phyloP scores from a whole-genome alignment of 805 yeast genomes.

The Myxozyma lipomycoides region DNA sequence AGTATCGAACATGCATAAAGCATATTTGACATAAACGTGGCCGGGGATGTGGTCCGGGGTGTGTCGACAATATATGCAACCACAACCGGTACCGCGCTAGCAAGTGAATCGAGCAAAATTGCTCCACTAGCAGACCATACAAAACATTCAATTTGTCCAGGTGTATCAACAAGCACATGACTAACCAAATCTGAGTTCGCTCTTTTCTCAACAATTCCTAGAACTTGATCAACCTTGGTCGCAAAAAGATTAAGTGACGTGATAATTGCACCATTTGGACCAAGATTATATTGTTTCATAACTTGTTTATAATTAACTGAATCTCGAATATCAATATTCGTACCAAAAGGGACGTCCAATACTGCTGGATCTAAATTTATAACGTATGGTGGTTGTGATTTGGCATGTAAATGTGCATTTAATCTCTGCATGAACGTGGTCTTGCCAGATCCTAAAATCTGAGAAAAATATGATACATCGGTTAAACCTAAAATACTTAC shows the following conservation, averaged over 20 bases:
- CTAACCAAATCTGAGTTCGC: conserved; percentile 38
- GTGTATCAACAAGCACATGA: conserved; percentile 85
- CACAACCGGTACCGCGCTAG: conserved; percentile 91
- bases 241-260: conserved; percentile 88
- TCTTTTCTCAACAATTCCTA: conserved; percentile 77
- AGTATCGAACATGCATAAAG: conserved; percentile 94
- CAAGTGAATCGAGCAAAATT: conserved; percentile 93
- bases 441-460: conserved; percentile 65
- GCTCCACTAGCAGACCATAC: conserved; percentile 95
- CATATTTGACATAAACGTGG: conserved; percentile 98
- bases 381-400: conserved; percentile 74
- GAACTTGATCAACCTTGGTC: conserved; percentile 94
- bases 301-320: conserved; percentile 93
- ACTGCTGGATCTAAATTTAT: conserved; percentile 97
- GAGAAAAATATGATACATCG: background rate
- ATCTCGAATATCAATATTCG: conserved; percentile 93
- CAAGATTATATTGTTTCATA: conserved; percentile 90
- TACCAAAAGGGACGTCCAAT: conserved; percentile 83
- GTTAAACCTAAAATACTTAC: conserved; percentile 19
- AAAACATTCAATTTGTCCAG: conserved; percentile 98
- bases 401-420: conserved; percentile 78
- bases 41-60: conserved; percentile 89
- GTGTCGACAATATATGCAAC: conserved; percentile 95
- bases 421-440: conserved; percentile 96
- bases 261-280: conserved; percentile 98